These are phyloP conservation scores for Diatrype stigma DNA, from an alignment of 2,329 filamentous ascomycete species.

Conservation along the genomic window DNA sequence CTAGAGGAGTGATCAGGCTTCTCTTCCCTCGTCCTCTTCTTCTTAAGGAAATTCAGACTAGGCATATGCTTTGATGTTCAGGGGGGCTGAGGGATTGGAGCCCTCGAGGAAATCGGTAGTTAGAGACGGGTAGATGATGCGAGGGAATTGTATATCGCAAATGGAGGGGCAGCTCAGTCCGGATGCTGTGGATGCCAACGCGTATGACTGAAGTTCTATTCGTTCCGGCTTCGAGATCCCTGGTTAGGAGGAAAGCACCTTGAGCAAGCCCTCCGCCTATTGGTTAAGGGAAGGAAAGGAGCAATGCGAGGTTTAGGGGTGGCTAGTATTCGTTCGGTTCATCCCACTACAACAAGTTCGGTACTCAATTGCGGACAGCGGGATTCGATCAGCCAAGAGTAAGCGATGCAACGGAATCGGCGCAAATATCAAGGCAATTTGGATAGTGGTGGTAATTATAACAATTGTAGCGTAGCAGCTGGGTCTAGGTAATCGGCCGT, in stretches of 20 bases:
- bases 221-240: not conserved
- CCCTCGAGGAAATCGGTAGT: constrained; percentile 15
- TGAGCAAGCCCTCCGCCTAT: not conserved
- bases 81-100: constrained; percentile 21
- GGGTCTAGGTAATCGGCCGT: no score
- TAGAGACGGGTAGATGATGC: not conserved
- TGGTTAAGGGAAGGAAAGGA: not conserved
- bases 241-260: not conserved
- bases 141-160: not conserved
- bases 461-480: no score
- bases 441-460: no score
- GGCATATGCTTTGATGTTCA: constrained; percentile 62
- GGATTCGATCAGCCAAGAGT: not conserved
- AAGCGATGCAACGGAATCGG: not conserved
- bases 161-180: not conserved
- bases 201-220: not conserved
- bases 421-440: not conserved
- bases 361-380: not conserved
- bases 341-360: not conserved
- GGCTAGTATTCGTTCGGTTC: not conserved
- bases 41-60: constrained; percentile 93
- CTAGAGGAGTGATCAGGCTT: constrained; percentile 65
- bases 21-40: constrained; percentile 95
- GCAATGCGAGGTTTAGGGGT: not conserved
- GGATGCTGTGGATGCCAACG: not conserved